A percentile compares a stretch with the other conserved stretches of the same genome.
Evolutionary conservation across 2,329 filamentous ascomycete genomes (phyloP).

Genomic region (Scedosporium boydii): DNA sequence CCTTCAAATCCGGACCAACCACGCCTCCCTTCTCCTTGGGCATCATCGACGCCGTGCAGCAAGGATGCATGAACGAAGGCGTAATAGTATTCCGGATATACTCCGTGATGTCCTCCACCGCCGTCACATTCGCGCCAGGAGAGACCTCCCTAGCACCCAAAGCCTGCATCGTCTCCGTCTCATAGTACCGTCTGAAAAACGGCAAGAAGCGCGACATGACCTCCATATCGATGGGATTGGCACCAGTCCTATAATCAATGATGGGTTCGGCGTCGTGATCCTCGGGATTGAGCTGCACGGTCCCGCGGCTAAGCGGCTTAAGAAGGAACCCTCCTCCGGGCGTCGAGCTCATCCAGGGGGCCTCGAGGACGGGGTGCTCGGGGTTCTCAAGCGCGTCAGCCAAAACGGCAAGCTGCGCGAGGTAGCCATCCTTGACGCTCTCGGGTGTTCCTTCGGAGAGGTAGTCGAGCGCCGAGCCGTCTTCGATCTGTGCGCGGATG

Average conservation of each 20-base stretch:
- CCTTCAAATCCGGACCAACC: slow-evolving; percentile 21
- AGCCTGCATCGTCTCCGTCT: background rate
- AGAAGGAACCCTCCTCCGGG: slow-evolving; percentile 15
- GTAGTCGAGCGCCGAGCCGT: slow-evolving; percentile 12
- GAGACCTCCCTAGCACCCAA: slow-evolving; percentile 13
- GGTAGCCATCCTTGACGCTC: slow-evolving; percentile 16
- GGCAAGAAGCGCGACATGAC: slow-evolving; percentile 21
- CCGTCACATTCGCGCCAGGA: slow-evolving; percentile 17
- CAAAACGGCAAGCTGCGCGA: slow-evolving; percentile 16
- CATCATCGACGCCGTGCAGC: slow-evolving; percentile 35
- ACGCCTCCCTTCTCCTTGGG: slow-evolving; percentile 25
- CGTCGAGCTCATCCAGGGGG: slow-evolving; percentile 17
- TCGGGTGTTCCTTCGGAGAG: slow-evolving; percentile 12
- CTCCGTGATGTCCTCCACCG: slow-evolving; percentile 9
- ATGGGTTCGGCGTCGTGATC: slow-evolving; percentile 17
- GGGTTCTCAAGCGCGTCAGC: slow-evolving; percentile 18
- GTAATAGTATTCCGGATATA: slow-evolving; percentile 17
- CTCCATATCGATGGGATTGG: slow-evolving; percentile 26
- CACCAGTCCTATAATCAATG: slow-evolving; percentile 23
- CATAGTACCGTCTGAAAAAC: slow-evolving; percentile 18
- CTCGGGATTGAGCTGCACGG: slow-evolving; percentile 16
- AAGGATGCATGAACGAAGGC: slow-evolving; percentile 30
- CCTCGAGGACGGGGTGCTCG: slow-evolving; percentile 19
- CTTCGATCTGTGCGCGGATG: slow-evolving; percentile 15
- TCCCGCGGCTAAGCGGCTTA: slow-evolving; percentile 25